Evolutionary conservation across 768 basidiomycete genomes (phyloP), one percentile per base, ranked within the genome.

Genomic region (Serpula lacrymans): DNA sequence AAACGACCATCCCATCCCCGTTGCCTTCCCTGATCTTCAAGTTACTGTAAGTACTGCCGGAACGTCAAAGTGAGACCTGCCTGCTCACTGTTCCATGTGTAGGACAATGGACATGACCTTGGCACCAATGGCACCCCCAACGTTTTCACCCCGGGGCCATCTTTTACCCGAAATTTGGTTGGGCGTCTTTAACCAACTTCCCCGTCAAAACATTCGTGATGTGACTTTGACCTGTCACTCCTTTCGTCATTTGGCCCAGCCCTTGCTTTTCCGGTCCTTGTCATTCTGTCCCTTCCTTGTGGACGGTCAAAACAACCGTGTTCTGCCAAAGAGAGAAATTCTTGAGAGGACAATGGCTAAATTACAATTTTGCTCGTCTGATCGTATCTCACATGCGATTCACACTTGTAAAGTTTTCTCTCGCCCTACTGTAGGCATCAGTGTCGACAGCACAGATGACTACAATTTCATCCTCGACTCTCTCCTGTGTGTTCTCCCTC

Each of bases 251-350:
- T 37, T 42, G 10, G 41, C 41, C 2, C 41, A 42, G 16, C 41
- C 41, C 14, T 28, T 41, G 13, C 13, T 42, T 20, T 42, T 42
- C 39, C 37, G 16, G 37, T 42, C 38, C 2, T 21, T 42, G 26
- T 18, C 38, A 26, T 42, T 42, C 20, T 40, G 37, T 40, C 38
- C 41, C 18, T 42, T 39, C 41, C 39, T 36, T n/a, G 8, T 42
- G 25, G 41, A 41, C 38, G 23, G 7, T 12, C 6, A 21, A 4
- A 27, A 21, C 18, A 6, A 14, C 18, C 38, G 41, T 18, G 25
- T n/a, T 6, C 38, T 42, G 20, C n/a, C 17, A 13, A 17, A 28
- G 12, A 6, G 20, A 2, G 26, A 42, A 14, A 26, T 21, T 12
- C 21, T 42, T 21, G 26, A 42, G 41, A 23, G 37, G 22, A 28